Conservation (phyloP, 2,329 filamentous ascomycete species). For the Epichloe festucae region DNA sequence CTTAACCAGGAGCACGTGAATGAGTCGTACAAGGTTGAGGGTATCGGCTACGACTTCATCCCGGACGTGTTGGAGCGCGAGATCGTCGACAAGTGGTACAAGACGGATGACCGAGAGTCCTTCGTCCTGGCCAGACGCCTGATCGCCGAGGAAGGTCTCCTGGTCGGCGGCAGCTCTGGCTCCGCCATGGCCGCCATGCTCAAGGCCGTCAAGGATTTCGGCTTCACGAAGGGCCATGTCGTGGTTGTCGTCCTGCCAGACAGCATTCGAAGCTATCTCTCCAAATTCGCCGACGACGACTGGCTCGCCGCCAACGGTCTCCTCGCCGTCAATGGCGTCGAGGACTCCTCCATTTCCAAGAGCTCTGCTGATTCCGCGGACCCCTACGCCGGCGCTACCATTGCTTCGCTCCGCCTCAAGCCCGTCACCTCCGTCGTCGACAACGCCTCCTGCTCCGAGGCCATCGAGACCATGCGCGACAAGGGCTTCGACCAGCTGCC, state of each 20-base stretch:
- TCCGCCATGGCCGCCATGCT: constrained; percentile 78
- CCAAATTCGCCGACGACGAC: constrained; percentile 97
- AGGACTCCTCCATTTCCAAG: constrained; percentile 32
- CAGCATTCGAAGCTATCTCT: constrained; percentile 92
- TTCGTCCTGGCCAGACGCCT: constrained; percentile 82
- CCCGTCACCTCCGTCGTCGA: constrained; percentile 77
- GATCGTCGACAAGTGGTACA: constrained; percentile 88
- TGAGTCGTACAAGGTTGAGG: constrained; percentile 91
- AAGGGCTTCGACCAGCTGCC: constrained; percentile 97
- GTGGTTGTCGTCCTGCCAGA: constrained; percentile 88
- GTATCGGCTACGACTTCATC: constrained; percentile 97
- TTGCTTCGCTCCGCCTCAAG: constrained; percentile 76
- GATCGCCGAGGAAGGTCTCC: constrained; percentile 85
- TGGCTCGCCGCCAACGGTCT: constrained; percentile 97
- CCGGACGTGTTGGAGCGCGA: constrained; percentile 80
- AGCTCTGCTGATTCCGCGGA: constrained; percentile 38
- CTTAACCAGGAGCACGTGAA: constrained; percentile 74
- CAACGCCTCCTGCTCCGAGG: constrained; percentile 62
- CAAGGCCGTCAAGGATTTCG: constrained; percentile 61
- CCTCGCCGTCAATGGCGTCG: constrained; percentile 44
- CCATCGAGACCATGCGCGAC: constrained; percentile 96
- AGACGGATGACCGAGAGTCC: constrained; percentile 86
- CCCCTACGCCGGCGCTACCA: constrained; percentile 64
- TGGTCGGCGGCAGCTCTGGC: constrained; percentile 88
- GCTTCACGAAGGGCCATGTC: constrained; percentile 70